phyloP scores from a whole-genome alignment of 2,329 filamentous ascomycete species.

The Endocalyx cinctus region DNA sequence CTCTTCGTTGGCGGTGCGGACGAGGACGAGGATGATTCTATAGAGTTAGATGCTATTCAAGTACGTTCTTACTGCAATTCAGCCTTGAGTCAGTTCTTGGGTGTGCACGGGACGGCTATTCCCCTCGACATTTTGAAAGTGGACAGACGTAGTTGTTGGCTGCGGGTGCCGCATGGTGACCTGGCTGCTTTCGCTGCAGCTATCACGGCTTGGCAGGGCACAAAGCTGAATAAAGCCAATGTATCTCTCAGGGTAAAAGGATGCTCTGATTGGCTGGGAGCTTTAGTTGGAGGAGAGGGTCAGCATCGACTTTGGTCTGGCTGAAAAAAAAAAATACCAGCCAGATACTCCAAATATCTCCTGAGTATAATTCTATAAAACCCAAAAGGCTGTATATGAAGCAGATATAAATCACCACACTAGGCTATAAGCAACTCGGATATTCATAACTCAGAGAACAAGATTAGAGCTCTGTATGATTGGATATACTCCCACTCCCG shows the following conservation, averaged over 20 bases:
- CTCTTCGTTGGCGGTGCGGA: constrained; percentile 32
- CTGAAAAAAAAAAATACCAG: constrained; percentile 13
- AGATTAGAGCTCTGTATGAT: constrained; percentile 8
- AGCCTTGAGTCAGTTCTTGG: constrained; percentile 65
- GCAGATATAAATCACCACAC: too few species aligned
- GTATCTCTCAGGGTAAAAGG: constrained; percentile 51
- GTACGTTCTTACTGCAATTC: constrained; percentile 58
- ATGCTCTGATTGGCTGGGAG: constrained; percentile 61
- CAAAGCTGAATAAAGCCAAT: constrained; percentile 34
- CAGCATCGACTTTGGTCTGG: constrained; percentile 46
- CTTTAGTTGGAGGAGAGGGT: constrained; percentile 47
- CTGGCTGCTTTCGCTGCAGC: constrained; percentile 58
- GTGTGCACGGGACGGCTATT: constrained; percentile 62
- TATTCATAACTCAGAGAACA: neutral
- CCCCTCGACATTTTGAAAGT: constrained; percentile 66
- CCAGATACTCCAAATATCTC: too few species aligned
- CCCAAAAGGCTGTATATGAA: too few species aligned
- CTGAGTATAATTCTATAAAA: too few species aligned
- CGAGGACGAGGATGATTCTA: too few species aligned
- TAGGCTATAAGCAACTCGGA: too few species aligned
- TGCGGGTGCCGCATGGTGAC: constrained; percentile 60
- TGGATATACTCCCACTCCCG: constrained; percentile 18
- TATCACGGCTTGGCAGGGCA: constrained; percentile 59
- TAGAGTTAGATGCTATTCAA: constrained; percentile 55
- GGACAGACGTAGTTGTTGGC: constrained; percentile 52